These are phyloP conservation scores for Porphyrellus cyaneotinctus DNA, from an alignment of 768 basidiomycete species.

Conservation along the genomic window DNA sequence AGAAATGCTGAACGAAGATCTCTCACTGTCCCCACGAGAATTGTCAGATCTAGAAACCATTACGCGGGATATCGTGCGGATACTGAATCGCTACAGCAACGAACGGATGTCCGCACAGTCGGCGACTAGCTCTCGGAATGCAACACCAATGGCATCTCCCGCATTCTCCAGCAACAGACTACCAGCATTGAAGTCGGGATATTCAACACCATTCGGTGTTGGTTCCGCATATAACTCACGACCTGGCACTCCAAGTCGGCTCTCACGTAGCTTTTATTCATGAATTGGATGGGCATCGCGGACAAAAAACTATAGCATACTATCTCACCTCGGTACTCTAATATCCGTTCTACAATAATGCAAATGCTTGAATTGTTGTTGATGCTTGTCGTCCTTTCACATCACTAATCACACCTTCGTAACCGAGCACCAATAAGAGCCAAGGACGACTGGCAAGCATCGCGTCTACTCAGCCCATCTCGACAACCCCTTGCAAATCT, in stretches of 20 bases:
- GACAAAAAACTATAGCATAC: conserved; percentile 11
- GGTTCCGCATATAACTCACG: conserved; percentile 50
- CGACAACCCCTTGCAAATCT: not conserved
- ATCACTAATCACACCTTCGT: conserved; percentile 1
- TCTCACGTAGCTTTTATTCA: conserved; percentile 38
- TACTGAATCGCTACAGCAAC: conserved; percentile 67
- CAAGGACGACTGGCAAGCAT: not conserved
- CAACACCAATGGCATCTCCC: conserved; percentile 59
- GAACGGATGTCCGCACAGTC: conserved; percentile 60
- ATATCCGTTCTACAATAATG: conserved; percentile 11
- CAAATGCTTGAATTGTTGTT: not conserved
- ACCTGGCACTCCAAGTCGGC: conserved; percentile 60
- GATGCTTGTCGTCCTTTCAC: not conserved
- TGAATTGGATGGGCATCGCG: conserved; percentile 12
- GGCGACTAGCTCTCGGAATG: conserved; percentile 58
- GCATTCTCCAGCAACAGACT: conserved; percentile 36
- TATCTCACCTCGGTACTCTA: conserved; percentile 18
- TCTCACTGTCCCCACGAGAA: conserved; percentile 62
- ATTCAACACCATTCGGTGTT: conserved; percentile 50
- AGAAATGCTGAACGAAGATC: conserved; percentile 39
- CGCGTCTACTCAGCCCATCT: not conserved
- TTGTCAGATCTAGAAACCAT: conserved; percentile 71
- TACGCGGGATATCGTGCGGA: conserved; percentile 67
- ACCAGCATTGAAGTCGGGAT: conserved; percentile 50
- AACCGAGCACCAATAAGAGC: no score